These are phyloP conservation scores for Aquilaria agallochum DNA, from an alignment of 441 rosid species.

Conservation along the genomic window DNA sequence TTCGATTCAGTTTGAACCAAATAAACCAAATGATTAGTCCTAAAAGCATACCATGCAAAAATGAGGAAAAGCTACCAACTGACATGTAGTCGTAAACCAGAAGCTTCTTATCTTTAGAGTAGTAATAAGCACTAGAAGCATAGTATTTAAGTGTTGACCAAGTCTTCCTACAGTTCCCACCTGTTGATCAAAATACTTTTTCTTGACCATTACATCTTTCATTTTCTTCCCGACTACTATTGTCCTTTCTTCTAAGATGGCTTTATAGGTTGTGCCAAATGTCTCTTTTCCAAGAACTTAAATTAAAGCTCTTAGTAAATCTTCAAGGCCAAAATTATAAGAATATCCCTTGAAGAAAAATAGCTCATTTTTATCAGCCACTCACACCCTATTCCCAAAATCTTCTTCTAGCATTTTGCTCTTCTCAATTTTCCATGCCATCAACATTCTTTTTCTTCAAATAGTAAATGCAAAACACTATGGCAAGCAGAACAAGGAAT, in stretches of 20 bases:
- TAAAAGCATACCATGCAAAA: constrained; percentile 52
- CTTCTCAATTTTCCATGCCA: constrained; percentile 42
- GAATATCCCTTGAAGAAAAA: constrained; percentile 74
- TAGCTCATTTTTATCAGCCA: constrained; percentile 74
- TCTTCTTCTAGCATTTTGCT: constrained; percentile 61
- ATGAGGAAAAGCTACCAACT: constrained; percentile 54
- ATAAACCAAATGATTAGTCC: background rate
- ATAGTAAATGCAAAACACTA: constrained; percentile 36
- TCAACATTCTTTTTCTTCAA: constrained; percentile 37
- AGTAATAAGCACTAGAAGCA: constrained; percentile 75
- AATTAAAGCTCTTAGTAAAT: constrained; percentile 70
- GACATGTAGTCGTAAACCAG: constrained; percentile 58
- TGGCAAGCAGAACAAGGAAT: constrained; percentile 34
- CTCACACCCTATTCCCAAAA: constrained; percentile 75
- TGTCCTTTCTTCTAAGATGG: constrained; percentile 69
- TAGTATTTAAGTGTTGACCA: constrained; percentile 51
- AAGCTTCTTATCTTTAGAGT: constrained; percentile 70
- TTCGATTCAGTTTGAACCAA: no score
- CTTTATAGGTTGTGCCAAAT: constrained; percentile 70
- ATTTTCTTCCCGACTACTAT: constrained; percentile 71
- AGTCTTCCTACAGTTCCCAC: constrained; percentile 63
- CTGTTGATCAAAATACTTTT: constrained; percentile 68
- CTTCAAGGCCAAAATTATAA: constrained; percentile 64
- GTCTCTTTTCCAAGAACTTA: constrained; percentile 78
- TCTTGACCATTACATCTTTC: constrained; percentile 58